phyloP scores from a whole-genome alignment of 179 eudicot genomes.

The Beta lomatogona region DNA sequence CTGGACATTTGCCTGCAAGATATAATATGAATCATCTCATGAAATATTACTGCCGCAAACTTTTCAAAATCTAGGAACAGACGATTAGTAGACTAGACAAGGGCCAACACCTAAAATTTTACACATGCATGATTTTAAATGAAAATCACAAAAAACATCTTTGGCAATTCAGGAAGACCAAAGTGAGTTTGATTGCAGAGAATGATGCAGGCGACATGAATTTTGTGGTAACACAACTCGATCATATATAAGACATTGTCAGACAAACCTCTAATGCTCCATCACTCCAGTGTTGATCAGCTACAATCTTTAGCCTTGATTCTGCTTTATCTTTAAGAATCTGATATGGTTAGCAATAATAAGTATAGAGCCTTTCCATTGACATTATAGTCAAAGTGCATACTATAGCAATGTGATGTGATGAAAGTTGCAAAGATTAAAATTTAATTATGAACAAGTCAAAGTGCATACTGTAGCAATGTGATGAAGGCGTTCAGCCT shows the following conservation, averaged over 20 bases:
- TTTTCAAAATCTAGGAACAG: background rate
- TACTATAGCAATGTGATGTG: too few relatives aligned
- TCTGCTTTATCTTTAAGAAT: constrained; percentile 74
- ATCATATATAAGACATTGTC: background rate
- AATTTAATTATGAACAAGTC: background rate
- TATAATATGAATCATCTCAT: background rate
- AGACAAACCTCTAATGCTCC: constrained; percentile 95
- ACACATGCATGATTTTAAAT: background rate
- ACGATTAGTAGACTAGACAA: background rate
- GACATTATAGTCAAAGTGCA: too few relatives aligned
- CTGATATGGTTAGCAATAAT: constrained; percentile 40
- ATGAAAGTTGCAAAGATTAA: background rate
- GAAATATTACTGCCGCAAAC: background rate
- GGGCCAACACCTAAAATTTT: background rate
- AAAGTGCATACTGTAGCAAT: constrained; percentile 66
- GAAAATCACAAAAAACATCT: background rate
- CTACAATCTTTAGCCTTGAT: constrained; percentile 78
- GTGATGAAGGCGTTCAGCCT: constrained; percentile 83
- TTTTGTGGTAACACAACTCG: background rate
- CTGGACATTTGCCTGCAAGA: background rate
- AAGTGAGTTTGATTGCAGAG: background rate
- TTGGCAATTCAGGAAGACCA: background rate
- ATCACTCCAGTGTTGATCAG: constrained; percentile 96
- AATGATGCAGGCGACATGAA: background rate
- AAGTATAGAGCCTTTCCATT: background rate